A percentile compares a stretch with the other conserved stretches of the same genome.
phyloP scores from a whole-genome alignment of 1,284 basidiomycete species.

The Irpex sp. region DNA sequence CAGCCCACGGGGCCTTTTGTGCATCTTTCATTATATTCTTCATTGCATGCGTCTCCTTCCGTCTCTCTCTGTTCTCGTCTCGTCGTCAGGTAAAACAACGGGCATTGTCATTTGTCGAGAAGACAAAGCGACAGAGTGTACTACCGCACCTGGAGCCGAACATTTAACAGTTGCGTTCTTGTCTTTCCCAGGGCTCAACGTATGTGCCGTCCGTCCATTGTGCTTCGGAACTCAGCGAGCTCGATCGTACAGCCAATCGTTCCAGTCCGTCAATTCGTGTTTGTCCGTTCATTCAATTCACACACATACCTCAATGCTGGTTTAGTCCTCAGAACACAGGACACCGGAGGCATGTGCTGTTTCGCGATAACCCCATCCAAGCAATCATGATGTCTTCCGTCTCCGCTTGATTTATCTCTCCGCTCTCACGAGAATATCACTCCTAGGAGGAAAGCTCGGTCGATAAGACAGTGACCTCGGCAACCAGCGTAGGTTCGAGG shows the following conservation, averaged over 20 bases:
- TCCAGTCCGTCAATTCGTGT: background rate
- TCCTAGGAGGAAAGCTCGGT: background rate
- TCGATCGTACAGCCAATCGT: background rate
- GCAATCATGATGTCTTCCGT: background rate
- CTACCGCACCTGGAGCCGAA: background rate
- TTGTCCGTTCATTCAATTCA: background rate
- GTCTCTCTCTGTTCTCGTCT: background rate
- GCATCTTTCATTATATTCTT: background rate
- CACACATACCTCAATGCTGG: background rate
- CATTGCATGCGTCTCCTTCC: background rate
- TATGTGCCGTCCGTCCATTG: background rate
- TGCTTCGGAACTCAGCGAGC: constrained; percentile 7
- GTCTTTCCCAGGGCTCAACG: background rate
- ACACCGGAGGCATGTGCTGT: background rate
- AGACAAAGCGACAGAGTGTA: background rate
- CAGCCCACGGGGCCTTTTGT: background rate
- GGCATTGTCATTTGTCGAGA: background rate
- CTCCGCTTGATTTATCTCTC: background rate
- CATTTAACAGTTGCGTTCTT: background rate
- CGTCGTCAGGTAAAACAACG: background rate
- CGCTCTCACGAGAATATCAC: background rate
- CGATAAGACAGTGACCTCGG: background rate
- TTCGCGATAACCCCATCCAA: background rate
- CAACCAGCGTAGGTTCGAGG: background rate
- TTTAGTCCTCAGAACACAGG: background rate